These are phyloP conservation scores for Coemansia reversa DNA, from an alignment of 192 early-diverging fungal species.

Conservation along the genomic window DNA sequence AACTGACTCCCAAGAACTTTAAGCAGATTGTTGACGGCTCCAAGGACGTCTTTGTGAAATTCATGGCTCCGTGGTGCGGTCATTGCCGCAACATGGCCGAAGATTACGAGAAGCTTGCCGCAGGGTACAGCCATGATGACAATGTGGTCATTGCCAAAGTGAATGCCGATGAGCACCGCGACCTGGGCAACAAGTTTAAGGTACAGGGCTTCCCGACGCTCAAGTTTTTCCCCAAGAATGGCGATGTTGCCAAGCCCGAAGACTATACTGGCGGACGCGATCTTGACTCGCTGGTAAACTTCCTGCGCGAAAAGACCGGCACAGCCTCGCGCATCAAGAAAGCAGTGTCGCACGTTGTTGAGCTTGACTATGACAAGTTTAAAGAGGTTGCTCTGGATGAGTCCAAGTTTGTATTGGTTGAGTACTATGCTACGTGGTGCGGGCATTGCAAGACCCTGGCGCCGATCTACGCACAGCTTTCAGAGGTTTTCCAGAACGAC, in stretches of 20 bases:
- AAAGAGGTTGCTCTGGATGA: constrained; percentile 71
- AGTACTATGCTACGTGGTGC: constrained; percentile 94
- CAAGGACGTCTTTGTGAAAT: constrained; percentile 78
- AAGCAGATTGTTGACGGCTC: constrained; percentile 64
- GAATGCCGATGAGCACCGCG: constrained; percentile 83
- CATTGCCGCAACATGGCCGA: constrained; percentile 77
- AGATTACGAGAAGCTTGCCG: constrained; percentile 78
- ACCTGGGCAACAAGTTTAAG: constrained; percentile 73
- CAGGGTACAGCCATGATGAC: constrained; percentile 69
- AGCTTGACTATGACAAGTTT: constrained; percentile 74
- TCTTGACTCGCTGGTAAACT: constrained; percentile 70
- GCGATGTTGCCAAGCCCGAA: constrained; percentile 62
- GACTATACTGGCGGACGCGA: constrained; percentile 85
- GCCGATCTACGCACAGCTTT: constrained; percentile 90
- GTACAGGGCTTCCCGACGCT: constrained; percentile 87
- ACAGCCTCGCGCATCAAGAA: constrained; percentile 68
- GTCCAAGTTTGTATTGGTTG: constrained; percentile 78
- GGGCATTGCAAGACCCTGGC: constrained; percentile 83
- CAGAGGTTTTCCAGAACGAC: constrained; percentile 74
- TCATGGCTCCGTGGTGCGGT: constrained; percentile 89
- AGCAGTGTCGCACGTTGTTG: constrained; percentile 62
- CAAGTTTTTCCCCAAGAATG: constrained; percentile 91
- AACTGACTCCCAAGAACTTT: constrained; percentile 54
- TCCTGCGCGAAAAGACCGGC: constrained; percentile 83
- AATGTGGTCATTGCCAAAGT: constrained; percentile 89